phyloP scores from a whole-genome alignment of 2,329 filamentous ascomycete species.

The Sphaerulina vaccinii region DNA sequence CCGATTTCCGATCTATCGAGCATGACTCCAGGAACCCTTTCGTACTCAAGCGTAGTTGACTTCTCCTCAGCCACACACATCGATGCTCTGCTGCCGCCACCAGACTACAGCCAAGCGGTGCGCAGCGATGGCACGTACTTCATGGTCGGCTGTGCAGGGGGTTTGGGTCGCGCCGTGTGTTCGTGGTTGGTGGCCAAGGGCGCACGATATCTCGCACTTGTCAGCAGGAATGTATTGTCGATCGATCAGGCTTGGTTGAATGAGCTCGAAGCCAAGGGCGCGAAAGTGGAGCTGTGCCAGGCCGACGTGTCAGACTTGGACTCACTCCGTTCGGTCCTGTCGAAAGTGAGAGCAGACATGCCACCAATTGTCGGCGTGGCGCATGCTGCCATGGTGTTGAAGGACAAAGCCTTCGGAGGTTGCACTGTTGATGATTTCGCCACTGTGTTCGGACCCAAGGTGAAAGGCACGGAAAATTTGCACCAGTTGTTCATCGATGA shows the following conservation, averaged over 20 bases:
- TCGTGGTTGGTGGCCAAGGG: constrained; percentile 37
- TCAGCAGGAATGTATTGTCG: constrained; percentile 15
- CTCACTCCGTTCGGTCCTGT: background rate
- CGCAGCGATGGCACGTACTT: constrained; percentile 10
- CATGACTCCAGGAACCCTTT: constrained; percentile 4
- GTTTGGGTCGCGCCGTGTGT: constrained; percentile 35
- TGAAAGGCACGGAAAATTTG: constrained; percentile 51
- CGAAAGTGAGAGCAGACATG: constrained; percentile 1
- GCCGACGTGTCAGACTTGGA: constrained; percentile 7
- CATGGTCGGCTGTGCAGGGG: constrained; percentile 33
- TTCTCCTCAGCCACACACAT: constrained; percentile 11
- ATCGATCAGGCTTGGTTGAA: constrained; percentile 6
- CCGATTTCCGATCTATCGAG: constrained; percentile 4
- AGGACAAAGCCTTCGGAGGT: constrained; percentile 49
- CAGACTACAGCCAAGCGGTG: constrained; percentile 8
- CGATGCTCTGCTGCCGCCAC: constrained; percentile 8
- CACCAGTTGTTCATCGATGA: constrained; percentile 38
- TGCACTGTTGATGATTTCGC: constrained; percentile 51
- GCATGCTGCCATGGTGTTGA: constrained; percentile 22
- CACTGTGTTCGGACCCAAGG: constrained; percentile 50
- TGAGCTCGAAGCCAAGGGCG: constrained; percentile 7
- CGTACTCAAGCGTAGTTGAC: constrained; percentile 12
- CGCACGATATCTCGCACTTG: constrained; percentile 29
- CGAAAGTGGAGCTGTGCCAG: constrained; percentile 8
- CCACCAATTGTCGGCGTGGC: constrained; percentile 23